phyloP scores from a whole-genome alignment of 176 grass and related monocot genomes.

The Aegilops longissima region DNA sequence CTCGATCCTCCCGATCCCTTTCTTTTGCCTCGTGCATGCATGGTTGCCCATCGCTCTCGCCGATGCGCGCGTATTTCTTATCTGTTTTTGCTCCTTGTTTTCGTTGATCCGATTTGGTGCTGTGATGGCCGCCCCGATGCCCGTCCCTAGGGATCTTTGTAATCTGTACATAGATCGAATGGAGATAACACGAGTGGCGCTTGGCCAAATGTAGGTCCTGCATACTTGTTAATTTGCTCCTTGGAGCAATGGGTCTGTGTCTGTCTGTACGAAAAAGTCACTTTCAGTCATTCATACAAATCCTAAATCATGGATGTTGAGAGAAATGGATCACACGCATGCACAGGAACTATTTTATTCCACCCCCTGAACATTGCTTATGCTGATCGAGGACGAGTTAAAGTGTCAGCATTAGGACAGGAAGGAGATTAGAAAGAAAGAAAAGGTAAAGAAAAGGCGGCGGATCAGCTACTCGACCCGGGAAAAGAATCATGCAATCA shows the following conservation, averaged over 20 bases:
- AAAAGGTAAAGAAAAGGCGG: not conserved
- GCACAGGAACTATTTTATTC: too few species aligned
- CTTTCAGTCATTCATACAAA: too few species aligned
- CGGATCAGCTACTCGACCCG: not conserved
- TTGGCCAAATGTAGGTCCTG: not conserved
- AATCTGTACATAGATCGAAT: slow-evolving; percentile 46
- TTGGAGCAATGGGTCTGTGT: not conserved
- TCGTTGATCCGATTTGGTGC: not conserved
- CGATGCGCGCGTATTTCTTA: not conserved
- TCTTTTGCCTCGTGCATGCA: slow-evolving; percentile 19
- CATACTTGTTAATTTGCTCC: not conserved
- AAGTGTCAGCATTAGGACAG: not conserved
- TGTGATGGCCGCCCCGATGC: slow-evolving; percentile 6
- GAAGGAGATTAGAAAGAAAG: not conserved
- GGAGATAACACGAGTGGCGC: slow-evolving; percentile 26
- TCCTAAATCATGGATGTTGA: too few species aligned
- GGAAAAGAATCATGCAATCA: slow-evolving; percentile 26
- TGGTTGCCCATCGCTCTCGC: not conserved
- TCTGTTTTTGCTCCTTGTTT: not conserved
- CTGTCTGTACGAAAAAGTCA: not conserved
- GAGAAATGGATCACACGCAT: too few species aligned
- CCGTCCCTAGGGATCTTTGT: slow-evolving; percentile 1
- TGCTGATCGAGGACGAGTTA: not conserved
- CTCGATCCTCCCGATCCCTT: not conserved
- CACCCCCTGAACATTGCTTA: not conserved